These are phyloP conservation scores for Anthostomella pinea DNA, from an alignment of 2,329 filamentous ascomycete genomes.

Conservation along the genomic window DNA sequence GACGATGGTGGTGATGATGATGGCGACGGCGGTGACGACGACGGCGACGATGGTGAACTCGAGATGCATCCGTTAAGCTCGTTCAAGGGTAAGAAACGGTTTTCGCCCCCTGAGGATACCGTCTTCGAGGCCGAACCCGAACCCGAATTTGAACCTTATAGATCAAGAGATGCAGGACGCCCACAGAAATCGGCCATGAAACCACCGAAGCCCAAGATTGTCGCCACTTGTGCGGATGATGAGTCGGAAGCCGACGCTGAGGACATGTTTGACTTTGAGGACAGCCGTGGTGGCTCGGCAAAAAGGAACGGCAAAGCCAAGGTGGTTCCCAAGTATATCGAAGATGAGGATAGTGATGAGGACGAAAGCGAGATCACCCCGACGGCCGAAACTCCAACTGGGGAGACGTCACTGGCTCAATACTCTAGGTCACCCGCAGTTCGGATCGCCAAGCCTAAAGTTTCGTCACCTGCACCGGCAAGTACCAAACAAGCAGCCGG, in stretches of 20 bases:
- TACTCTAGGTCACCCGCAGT: slow-evolving; percentile 46
- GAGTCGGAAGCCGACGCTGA: slow-evolving; percentile 29
- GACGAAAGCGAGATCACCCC: slow-evolving; percentile 23
- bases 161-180: neutral
- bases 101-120: slow-evolving; percentile 19
- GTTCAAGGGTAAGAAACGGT: slow-evolving; percentile 27
- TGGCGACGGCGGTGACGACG: slow-evolving; percentile 18
- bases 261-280: slow-evolving; percentile 48
- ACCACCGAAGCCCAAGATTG: neutral
- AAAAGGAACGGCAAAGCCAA: slow-evolving; percentile 24
- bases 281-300: slow-evolving; percentile 21
- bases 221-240: too few species aligned
- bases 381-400: slow-evolving; percentile 12
- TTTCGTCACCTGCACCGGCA: slow-evolving; percentile 32
- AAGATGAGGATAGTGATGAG: slow-evolving; percentile 35
- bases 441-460: slow-evolving; percentile 33
- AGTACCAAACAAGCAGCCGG: slow-evolving; percentile 36
- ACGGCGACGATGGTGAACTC: slow-evolving; percentile 24
- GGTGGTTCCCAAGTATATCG: slow-evolving; percentile 27
- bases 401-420: slow-evolving; percentile 22
- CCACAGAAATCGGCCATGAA: neutral
- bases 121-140: slow-evolving; percentile 2
- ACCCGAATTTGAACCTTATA: neutral
- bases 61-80: slow-evolving; percentile 28
- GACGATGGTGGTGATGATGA: slow-evolving; percentile 13